Conservation (phyloP, 2,329 filamentous ascomycete genomes). For the Fusarium sp. region DNA sequence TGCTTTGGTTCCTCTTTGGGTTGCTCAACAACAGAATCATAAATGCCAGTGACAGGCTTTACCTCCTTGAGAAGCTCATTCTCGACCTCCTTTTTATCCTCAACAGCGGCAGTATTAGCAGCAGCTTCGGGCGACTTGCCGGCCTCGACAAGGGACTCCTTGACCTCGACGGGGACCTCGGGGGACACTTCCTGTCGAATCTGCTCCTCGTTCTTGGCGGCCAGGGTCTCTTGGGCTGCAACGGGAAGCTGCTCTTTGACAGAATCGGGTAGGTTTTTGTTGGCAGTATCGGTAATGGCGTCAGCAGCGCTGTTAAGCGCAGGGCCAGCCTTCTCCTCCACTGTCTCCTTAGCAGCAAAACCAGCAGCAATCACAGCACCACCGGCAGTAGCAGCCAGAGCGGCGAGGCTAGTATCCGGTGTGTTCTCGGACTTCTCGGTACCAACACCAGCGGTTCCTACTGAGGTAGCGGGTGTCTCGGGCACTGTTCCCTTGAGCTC, state of each 20-base stretch:
- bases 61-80: slow-evolving; percentile 77
- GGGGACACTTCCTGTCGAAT: slow-evolving; percentile 59
- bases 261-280: slow-evolving; percentile 64
- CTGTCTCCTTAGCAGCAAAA: slow-evolving; percentile 49
- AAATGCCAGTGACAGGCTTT: slow-evolving; percentile 50
- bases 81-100: slow-evolving; percentile 81
- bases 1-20: slow-evolving; percentile 45
- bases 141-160: slow-evolving; percentile 68
- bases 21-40: slow-evolving; percentile 37
- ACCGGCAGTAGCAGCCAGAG: slow-evolving; percentile 52
- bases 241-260: slow-evolving; percentile 65
- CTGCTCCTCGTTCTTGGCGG: slow-evolving; percentile 56
- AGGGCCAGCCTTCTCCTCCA: slow-evolving; percentile 53
- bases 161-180: slow-evolving; percentile 66
- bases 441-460: slow-evolving; percentile 64
- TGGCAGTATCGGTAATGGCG: slow-evolving; percentile 54
- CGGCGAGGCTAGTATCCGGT: slow-evolving; percentile 56
- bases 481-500: slow-evolving; percentile 77
- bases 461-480: slow-evolving; percentile 67
- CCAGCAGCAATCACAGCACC: slow-evolving; percentile 48
- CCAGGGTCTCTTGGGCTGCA: slow-evolving; percentile 62
- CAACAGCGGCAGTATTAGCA: slow-evolving; percentile 73
- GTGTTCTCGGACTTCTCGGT: slow-evolving; percentile 64
- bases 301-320: slow-evolving; percentile 53
- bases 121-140: slow-evolving; percentile 77